Base-by-base conservation (phyloP, 2,329 filamentous ascomycete species). In the Fusarium ramigenum region DNA sequence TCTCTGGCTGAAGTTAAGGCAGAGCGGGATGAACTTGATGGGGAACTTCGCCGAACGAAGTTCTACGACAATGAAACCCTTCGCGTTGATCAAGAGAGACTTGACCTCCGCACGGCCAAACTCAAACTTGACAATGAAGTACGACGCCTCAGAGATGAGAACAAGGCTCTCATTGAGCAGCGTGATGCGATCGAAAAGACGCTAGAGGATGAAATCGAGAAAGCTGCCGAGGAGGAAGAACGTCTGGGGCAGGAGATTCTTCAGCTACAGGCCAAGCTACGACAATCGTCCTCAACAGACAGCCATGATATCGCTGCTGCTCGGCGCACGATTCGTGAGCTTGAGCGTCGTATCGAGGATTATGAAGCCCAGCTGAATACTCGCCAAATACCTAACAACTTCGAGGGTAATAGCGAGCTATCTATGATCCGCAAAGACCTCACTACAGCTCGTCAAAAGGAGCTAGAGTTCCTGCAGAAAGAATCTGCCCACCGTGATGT, bases 81-180 rank as follows among this genome's bases (percentile, higher is more conserved):
- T 74, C 87, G 87, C 18, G 80, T 92, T 50, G 92, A 93, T 73
- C 89, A 91, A 69, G 92, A 94, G 77, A 90, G 91, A 72, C 83
- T 92, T 50, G 91, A 93, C 60, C 84, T 94, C 30, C 89, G 91
- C 23, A 90, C 90, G 34, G 83, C 88, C n/a, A 92, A 91, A 78
- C 83, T 90, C 70, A 92, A 90, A 76, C 85, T 93, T 23, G 92
- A 94, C 71, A 87, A 85, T 68, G 92, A 94, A 76, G 84, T 93
- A 21, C 89, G 90, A 46, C 86, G 90, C 18, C 83, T 93, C 21
- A 89, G 85, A 58, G 90, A 92, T 14, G 92, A 94, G 78, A 91
- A 90, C 75, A 86, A 85, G 62, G 79, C 84, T 3, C 82, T 93
- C 42, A 67, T 84, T 18, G 87, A 90, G 64, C 87, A 91, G 68